Evolutionary conservation across 805 yeast species (phyloP), one percentile per base, ranked within the genome.

Genomic region (Candida khao-thaluensis): DNA sequence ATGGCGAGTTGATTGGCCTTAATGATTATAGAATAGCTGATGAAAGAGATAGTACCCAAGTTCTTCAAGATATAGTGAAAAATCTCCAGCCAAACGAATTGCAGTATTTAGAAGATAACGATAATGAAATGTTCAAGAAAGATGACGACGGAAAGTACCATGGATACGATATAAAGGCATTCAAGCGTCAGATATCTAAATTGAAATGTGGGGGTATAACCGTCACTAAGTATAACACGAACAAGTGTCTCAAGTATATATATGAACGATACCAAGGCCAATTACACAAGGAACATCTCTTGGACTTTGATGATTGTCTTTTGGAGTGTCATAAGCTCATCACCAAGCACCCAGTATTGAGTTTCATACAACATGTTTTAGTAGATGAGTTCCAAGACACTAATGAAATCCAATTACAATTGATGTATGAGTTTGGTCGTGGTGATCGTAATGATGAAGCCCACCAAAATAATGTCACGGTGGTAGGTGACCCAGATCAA

Each of bases 371-470:
- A 45, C 93, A 88, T 51, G 88, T 89, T 0, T 65, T 91, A 14
- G 87, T 93, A 5, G 99, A 91, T 62, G 99, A 91, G 60, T 91
- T 89, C 52, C 98, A 91, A 62, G 99, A 93, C 52, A 89, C 97
- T 0, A 87, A 85, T 50, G 68, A 68, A 24, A 70, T 88, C 12
- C 98, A 91, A 56, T 68, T 88, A 47, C 76, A 78, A 39, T 64
- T 93, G 32, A 74, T 87, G 69, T 73, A 72, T 44, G 62, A 66
- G 35, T 65, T 69, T 51, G 67, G 72, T 2, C 41, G 42, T 28
- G 66, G 66, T 7, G 53, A 58, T 41, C 66, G 73, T 27, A 51
- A 59, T 3, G 57, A 61, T 14, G 20, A 44, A 5, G 20, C 30
- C 5, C 29, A 54, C 14, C 69, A 67, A 25, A 56, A 78, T 44